Percentiles rank a stretch among this genome's conserved stretches.
Conservation (phyloP, 805 yeast genomes). For the Pichia occidentalis region DNA sequence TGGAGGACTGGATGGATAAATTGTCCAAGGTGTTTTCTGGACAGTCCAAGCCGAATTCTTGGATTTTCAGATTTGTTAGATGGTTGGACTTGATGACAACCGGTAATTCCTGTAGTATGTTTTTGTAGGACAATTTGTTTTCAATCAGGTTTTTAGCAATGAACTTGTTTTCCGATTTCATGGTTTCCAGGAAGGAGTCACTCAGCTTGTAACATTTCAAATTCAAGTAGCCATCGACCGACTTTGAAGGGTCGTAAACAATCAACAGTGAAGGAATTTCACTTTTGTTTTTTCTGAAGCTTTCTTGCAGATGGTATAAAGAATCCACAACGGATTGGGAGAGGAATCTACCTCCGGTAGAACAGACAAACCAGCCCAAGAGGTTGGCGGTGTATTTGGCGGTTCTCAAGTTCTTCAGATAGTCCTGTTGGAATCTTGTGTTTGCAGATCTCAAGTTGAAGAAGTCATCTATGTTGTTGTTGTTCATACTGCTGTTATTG, state of each 20-base stretch:
- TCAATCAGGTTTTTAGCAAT: slow-evolving; percentile 55
- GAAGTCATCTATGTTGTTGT: slow-evolving; percentile 39
- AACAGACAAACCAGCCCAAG: slow-evolving; percentile 76
- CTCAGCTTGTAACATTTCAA: slow-evolving; percentile 67
- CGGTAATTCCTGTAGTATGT: slow-evolving; percentile 68
- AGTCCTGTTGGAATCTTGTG: slow-evolving; percentile 59
- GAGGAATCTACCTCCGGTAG: slow-evolving; percentile 63
- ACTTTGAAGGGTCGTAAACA: slow-evolving; percentile 65
- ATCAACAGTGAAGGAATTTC: slow-evolving; percentile 41
- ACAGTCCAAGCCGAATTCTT: slow-evolving; percentile 18
- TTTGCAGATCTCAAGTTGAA: slow-evolving; percentile 53
- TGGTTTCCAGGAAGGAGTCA: slow-evolving; percentile 47
- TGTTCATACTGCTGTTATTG: slow-evolving; percentile 15
- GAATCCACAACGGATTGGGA: slow-evolving; percentile 62
- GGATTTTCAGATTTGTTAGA: slow-evolving; percentile 39
- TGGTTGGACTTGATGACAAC: slow-evolving; percentile 60
- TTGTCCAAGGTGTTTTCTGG: slow-evolving; percentile 19
- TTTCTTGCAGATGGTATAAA: slow-evolving; percentile 53
- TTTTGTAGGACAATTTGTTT: slow-evolving; percentile 54
- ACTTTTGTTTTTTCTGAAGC: slow-evolving; percentile 22
- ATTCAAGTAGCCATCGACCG: slow-evolving; percentile 54
- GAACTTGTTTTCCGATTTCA: slow-evolving; percentile 50
- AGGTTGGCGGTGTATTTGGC: slow-evolving; percentile 63
- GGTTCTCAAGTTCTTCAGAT: slow-evolving; percentile 53
- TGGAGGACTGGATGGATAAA: slow-evolving; percentile 34